Percentiles rank a stretch among this genome's conserved stretches.
Conservation (phyloP, 2,329 filamentous ascomycete species). For the Colletotrichum acutatum region DNA sequence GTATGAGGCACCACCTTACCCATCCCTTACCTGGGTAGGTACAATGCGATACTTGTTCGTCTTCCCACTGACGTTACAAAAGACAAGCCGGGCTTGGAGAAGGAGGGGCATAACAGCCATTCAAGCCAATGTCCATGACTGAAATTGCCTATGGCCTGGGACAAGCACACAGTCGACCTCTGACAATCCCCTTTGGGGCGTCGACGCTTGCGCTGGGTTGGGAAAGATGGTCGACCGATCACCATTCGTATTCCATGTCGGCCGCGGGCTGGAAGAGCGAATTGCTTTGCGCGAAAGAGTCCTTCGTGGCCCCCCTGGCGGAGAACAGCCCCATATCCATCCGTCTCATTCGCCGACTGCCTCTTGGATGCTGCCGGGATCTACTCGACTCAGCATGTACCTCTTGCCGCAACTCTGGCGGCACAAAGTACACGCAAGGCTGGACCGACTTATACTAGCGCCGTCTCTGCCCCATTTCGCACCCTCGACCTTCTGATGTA, state of each 20-base stretch:
- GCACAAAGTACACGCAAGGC: conserved; percentile 16
- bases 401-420: not conserved
- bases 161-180: conserved; percentile 13
- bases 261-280: conserved; percentile 6
- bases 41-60: not conserved
- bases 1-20: not conserved
- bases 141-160: not conserved
- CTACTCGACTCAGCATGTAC: conserved; percentile 26
- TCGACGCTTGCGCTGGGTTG: conserved; percentile 32
- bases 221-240: conserved; percentile 32
- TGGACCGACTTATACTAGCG: conserved; percentile 20
- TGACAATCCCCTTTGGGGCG: conserved; percentile 26
- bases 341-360: conserved; percentile 11
- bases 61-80: conserved; percentile 1
- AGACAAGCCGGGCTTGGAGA: conserved; percentile 11
- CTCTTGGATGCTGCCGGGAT: not conserved
- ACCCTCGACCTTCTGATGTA: not conserved
- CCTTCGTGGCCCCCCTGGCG: conserved; percentile 13
- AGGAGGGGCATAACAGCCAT: conserved; percentile 16
- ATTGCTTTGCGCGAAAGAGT: conserved; percentile 21
- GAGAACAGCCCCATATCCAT: not conserved
- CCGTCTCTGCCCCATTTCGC: not conserved
- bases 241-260: conserved; percentile 33
- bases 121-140: conserved; percentile 5
- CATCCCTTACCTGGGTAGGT: not conserved